Base-by-base conservation (phyloP, 2,329 filamentous ascomycete genomes). In the Pyricularia pennisetigena region DNA sequence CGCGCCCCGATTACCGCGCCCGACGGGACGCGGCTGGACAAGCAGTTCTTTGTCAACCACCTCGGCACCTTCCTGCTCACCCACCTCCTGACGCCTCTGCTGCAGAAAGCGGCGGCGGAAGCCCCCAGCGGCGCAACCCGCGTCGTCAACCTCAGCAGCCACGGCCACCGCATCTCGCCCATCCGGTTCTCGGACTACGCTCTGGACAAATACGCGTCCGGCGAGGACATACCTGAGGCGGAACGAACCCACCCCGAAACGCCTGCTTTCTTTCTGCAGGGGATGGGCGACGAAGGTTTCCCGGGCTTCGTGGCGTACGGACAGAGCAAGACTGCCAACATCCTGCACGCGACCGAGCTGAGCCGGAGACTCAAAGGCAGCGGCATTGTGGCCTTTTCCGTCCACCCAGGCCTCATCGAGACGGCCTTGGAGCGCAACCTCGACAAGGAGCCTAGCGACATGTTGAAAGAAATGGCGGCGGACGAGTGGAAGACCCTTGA, bases 21-120 rank as follows among this genome's bases (percentile, higher is more conserved):
- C 1, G 77, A 80, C 62, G 78, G 78, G 1, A 66, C 72, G 3
- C 72, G 67, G 5, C 69, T 75, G 26, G 75, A 75, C 24, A 67
- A 68, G 2, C 71, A 72, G 67, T 68, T 72, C 28, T 68, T 68
- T 23, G 69, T 68, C 7, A 85, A 85, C 72, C 79, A 85, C 69
- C 70, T 85, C 14, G 80, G 81, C 0, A 80, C 84, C 35, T 83
- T 83, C 71, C 72, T 82, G 12, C 74, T 84, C 29, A 81, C 82
- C 0, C 79, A 80, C 54, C 75, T 83, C 23, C 76, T 85, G n/a
- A 72, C 82, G 62, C 78, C 80, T 0, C 78, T 78, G 32, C 69
- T 85, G 1, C 70, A 78, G 16, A 72, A 74, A 2, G 78, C 77
- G 0, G 78, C 78, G 0, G 68, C 71, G 1, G 63, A 8, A 0